Conservation (phyloP, 192 early-diverging fungal genomes). For the Dimargaris cristalligena region DNA sequence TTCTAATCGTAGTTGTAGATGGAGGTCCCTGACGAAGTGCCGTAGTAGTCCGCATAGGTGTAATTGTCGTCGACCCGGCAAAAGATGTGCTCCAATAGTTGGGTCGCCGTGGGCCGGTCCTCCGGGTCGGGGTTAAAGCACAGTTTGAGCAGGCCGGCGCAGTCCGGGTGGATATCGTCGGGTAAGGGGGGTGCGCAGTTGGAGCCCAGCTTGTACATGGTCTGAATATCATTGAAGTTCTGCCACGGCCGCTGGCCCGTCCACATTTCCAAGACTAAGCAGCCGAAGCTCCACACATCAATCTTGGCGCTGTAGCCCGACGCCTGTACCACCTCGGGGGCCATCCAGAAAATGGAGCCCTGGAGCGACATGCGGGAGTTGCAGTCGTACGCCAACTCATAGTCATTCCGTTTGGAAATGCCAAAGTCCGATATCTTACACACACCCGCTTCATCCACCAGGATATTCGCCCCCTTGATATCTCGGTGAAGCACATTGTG, state of each 20-base stretch:
- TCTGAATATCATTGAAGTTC: slow-evolving; percentile 29
- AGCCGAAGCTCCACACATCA: slow-evolving; percentile 84
- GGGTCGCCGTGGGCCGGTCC: slow-evolving; percentile 54
- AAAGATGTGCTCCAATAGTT: slow-evolving; percentile 59
- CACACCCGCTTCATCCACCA: slow-evolving; percentile 60
- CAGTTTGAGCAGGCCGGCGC: slow-evolving; percentile 49
- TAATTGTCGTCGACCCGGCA: slow-evolving; percentile 32
- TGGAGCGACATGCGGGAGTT: slow-evolving; percentile 35
- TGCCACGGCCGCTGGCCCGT: slow-evolving; percentile 68
- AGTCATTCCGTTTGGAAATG: slow-evolving; percentile 48
- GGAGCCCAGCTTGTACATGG: slow-evolving; percentile 59
- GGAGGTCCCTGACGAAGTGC: not conserved
- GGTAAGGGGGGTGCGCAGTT: slow-evolving; percentile 72
- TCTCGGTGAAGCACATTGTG: slow-evolving; percentile 59
- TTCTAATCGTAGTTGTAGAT: not conserved
- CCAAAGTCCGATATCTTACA: slow-evolving; percentile 98
- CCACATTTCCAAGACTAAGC: slow-evolving; percentile 89
- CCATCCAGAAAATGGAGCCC: slow-evolving; percentile 87
- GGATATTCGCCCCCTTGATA: slow-evolving; percentile 67
- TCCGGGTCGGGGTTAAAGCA: slow-evolving; percentile 71
- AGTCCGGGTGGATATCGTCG: slow-evolving; percentile 41
- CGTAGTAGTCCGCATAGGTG: slow-evolving; percentile 16
- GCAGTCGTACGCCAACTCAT: slow-evolving; percentile 10
- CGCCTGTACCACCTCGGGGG: slow-evolving; percentile 75
- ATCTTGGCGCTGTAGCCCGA: slow-evolving; percentile 78